Conservation (phyloP, 495 filamentous ascomycete genomes). For the Hypoxylon trugodes region DNA sequence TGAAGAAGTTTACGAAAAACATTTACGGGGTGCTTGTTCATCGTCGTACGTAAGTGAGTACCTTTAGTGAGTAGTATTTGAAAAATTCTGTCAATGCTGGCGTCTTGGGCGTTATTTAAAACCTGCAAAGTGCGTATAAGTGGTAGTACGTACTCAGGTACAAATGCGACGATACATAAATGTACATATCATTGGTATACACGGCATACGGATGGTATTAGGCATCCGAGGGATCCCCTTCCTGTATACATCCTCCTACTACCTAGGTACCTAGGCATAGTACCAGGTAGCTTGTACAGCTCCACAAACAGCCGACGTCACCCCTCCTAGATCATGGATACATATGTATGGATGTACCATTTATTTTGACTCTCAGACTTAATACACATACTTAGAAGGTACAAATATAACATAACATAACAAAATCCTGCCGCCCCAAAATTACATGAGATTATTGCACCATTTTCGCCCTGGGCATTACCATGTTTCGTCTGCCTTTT, state of each 20-base stretch:
- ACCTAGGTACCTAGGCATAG: neutral
- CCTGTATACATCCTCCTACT: neutral
- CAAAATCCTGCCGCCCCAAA: slow-evolving; percentile 28
- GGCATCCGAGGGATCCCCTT: slow-evolving; percentile 4
- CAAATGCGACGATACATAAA: neutral
- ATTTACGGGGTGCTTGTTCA: slow-evolving; percentile 5
- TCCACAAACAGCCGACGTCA: slow-evolving; percentile 35
- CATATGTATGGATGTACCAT: neutral
- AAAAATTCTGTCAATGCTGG: slow-evolving; percentile 6
- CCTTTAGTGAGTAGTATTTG: slow-evolving; percentile 8
- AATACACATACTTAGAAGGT: slow-evolving; percentile 2
- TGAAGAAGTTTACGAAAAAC: neutral
- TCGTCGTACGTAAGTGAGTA: slow-evolving; percentile 19
- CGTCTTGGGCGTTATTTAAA: slow-evolving; percentile 4
- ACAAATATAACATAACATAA: too few relatives aligned
- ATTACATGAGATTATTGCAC: slow-evolving; percentile 12
- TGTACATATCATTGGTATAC: neutral
- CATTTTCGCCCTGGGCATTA: slow-evolving; percentile 5
- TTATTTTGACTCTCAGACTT: slow-evolving; percentile 19
- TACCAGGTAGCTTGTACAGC: slow-evolving; percentile 9
- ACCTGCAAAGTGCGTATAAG: slow-evolving; percentile 3
- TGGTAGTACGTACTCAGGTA: slow-evolving; percentile 1
- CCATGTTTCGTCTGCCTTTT: neutral
- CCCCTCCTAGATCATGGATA: slow-evolving; percentile 19
- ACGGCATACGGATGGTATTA: slow-evolving; percentile 9